A percentile compares a stretch with the other conserved stretches of the same genome.
phyloP scores from a whole-genome alignment of 305 asterid species.

The Fraxinus baroniana region DNA sequence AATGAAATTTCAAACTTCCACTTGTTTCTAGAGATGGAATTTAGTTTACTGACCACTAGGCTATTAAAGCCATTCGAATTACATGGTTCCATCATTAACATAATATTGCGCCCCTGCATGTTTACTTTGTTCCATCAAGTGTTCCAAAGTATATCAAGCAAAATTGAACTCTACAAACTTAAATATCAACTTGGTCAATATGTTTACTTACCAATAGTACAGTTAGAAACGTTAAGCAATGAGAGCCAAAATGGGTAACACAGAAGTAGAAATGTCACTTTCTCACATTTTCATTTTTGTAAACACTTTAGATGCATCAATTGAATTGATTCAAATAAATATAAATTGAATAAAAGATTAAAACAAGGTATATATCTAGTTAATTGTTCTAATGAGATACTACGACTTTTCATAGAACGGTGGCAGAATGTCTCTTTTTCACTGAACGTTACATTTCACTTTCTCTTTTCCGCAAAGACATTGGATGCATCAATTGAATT shows the following conservation, averaged over 20 bases:
- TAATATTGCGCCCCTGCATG: not conserved
- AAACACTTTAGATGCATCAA: too few relatives aligned
- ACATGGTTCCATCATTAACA: not conserved
- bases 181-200: not conserved
- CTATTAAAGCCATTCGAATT: not conserved
- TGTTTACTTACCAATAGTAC: not conserved
- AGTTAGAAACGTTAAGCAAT: not conserved
- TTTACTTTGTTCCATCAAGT: not conserved
- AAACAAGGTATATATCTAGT: too few relatives aligned
- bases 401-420: too few relatives aligned
- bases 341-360: too few relatives aligned
- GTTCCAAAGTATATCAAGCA: not conserved
- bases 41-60: not conserved
- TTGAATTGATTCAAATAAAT: too few relatives aligned
- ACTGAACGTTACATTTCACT: too few relatives aligned
- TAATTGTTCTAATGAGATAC: too few relatives aligned
- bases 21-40: not conserved
- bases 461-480: too few relatives aligned
- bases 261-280: too few relatives aligned
- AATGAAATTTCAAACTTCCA: constrained; percentile 1
- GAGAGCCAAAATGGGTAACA: not conserved
- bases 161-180: not conserved
- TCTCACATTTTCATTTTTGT: too few relatives aligned
- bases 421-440: too few relatives aligned
- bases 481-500: too few relatives aligned